Evolutionary conservation across 257 asterid species (phyloP), one percentile per base, ranked within the genome.

Genomic region (Mitragyna speciosa): DNA sequence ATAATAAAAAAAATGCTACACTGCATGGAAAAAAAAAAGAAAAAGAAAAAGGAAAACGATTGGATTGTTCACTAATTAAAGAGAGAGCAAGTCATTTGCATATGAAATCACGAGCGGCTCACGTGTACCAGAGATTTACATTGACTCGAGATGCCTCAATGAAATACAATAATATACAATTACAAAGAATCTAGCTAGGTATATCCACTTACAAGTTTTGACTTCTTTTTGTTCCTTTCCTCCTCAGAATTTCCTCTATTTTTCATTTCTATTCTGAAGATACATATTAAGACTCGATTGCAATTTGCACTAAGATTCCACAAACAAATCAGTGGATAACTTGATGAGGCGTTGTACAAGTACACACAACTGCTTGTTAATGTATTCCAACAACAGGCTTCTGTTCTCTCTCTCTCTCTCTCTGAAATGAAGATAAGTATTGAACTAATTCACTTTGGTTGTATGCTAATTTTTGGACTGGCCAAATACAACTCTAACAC

Each of bases 141-240:
- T 78, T 78, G 76, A 75, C 79, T 82, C 72, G 45, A 43, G 63
- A 75, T 75, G 81, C 83, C 69, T 28, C 79, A 15, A 47, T 12
- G 11, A 12, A 67, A 33, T 12, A 65, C 24, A 12, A 30, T 41
- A 64, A 12, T 12, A 12, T 12, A 22, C 58, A 45, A 14, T 15
- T 52, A 52, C 22, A 14, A 2, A 17, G 22, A 19, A 2, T 14
- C 2, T 36, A 36, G 39, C 39, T 6, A 52, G 16, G 22, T 45
- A 45, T 6, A 45, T 45, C 8, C 8, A 45, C 49, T 45, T 52
- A 52, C 15, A 52, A 52, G 5, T 52, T 52, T 52, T 52, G 20
- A 7, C 49, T 15, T 52, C 20, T 52, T 52, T 52, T 52, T 17
- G 20, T 14, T 14, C 16, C 58, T 51, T 12, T 51, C 2, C 3